Conservation (phyloP, 805 yeast genomes). For the Metschnikowia henanensis region DNA sequence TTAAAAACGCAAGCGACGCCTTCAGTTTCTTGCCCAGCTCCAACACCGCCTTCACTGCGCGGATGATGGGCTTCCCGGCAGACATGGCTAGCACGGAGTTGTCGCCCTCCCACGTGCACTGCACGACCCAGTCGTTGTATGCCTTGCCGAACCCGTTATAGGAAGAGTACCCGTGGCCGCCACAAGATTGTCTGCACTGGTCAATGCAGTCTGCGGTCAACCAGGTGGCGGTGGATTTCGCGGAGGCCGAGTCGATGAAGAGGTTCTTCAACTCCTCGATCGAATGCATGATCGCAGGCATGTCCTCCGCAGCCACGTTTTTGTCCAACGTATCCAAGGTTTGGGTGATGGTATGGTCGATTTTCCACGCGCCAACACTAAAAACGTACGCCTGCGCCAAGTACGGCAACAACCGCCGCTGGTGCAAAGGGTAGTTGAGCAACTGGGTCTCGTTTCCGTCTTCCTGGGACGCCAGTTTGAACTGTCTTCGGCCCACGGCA, state of each 20-base stretch:
- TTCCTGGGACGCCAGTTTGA: conserved; percentile 22
- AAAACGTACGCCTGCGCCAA: conserved; percentile 23
- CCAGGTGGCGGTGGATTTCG: conserved; percentile 23
- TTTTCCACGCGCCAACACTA: conserved; percentile 19
- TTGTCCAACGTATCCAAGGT: conserved; percentile 19
- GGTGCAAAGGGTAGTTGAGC: conserved; percentile 25
- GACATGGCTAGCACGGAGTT: conserved; percentile 24
- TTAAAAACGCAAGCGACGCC: conserved; percentile 19
- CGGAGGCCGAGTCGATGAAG: conserved; percentile 21
- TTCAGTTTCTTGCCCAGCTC: conserved; percentile 16
- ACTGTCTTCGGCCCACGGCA: conserved; percentile 23
- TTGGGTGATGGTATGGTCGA: conserved; percentile 14
- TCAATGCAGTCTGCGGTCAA: conserved; percentile 24
- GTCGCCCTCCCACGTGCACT: conserved; percentile 26
- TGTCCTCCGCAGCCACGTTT: conserved; percentile 17
- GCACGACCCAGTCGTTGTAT: conserved; percentile 24
- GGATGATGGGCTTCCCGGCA: conserved; percentile 22
- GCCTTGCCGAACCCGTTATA: conserved; percentile 22
- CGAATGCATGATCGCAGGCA: conserved; percentile 12
- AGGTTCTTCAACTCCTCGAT: conserved; percentile 18
- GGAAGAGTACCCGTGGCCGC: conserved; percentile 24
- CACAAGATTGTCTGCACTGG: conserved; percentile 23
- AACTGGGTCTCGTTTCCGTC: conserved; percentile 23
- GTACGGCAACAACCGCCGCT: conserved; percentile 20
- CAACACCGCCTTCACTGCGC: conserved; percentile 18